Evolutionary conservation across 495 filamentous ascomycete species (phyloP).

Genomic region (Neurospora sp.): DNA sequence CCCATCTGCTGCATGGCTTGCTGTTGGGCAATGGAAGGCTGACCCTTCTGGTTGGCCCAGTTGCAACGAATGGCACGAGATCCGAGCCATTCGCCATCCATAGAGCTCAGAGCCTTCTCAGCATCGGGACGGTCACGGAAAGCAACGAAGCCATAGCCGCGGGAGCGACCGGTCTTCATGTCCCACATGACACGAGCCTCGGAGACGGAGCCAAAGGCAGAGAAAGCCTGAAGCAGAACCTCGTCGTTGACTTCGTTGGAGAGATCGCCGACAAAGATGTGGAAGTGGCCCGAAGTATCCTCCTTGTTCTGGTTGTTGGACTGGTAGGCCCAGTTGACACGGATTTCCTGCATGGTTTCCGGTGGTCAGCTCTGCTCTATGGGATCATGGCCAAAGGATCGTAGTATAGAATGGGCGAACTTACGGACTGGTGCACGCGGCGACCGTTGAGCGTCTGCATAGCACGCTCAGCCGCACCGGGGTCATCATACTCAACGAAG

Average conservation of each 20-base stretch:
- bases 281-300: conserved; percentile 97
- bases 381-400: neutral
- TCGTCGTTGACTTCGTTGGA: conserved; percentile 99
- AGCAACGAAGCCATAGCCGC: conserved; percentile 96
- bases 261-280: conserved; percentile 97
- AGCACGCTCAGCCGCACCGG: conserved; percentile 86
- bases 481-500: conserved; percentile 98
- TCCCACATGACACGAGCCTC: conserved; percentile 99
- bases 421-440: conserved; percentile 87
- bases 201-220: conserved; percentile 92
- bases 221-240: conserved; percentile 88
- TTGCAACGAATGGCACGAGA: conserved; percentile 98
- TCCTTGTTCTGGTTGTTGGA: conserved; percentile 93
- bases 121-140: conserved; percentile 92
- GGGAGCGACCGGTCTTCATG: conserved; percentile 98
- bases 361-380: neutral
- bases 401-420: conserved; percentile 15
- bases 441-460: conserved; percentile 96
- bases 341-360: conserved; percentile 66
- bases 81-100: conserved; percentile 99
- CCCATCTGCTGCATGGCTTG: conserved; percentile 96
- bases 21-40: conserved; percentile 96
- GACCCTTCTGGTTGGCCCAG: conserved; percentile 99
- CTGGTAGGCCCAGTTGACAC: conserved; percentile 99
- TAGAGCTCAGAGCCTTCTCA: conserved; percentile 90